These are phyloP conservation scores for Dendrocalamus latiflorus DNA, from an alignment of 202 grass and related monocot genomes.

Conservation along the genomic window DNA sequence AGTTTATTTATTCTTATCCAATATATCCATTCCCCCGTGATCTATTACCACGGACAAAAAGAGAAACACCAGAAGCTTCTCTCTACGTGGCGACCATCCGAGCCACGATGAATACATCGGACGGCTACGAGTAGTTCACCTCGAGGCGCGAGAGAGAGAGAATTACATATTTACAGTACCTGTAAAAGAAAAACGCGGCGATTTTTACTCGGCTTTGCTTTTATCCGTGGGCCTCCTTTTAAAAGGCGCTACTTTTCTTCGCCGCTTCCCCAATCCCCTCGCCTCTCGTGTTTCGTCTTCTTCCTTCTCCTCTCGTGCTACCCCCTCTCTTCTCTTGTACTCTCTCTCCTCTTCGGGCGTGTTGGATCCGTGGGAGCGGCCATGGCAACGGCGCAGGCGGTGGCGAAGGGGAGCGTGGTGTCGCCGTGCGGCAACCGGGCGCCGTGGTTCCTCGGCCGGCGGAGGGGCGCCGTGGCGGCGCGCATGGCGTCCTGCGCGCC, in stretches of 20 bases:
- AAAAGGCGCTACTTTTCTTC: slow-evolving; percentile 38
- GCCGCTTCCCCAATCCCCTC: slow-evolving; percentile 27
- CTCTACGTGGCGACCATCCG: neutral
- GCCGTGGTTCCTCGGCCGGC: slow-evolving; percentile 12
- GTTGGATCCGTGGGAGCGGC: neutral
- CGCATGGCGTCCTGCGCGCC: too few species aligned
- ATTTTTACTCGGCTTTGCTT: slow-evolving; percentile 25
- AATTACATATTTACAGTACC: neutral
- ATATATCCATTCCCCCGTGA: slow-evolving; percentile 21
- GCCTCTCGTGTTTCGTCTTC: neutral
- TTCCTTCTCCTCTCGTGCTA: neutral
- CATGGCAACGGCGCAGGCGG: slow-evolving; percentile 39
- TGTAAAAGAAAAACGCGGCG: neutral
- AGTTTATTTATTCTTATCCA: slow-evolving; percentile 39
- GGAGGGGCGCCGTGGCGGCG: slow-evolving; percentile 37
- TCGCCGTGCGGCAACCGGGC: slow-evolving; percentile 16
- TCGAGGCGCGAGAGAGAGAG: neutral
- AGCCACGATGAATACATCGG: neutral
- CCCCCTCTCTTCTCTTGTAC: too few species aligned
- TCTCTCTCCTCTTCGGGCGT: neutral
- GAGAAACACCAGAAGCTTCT: neutral
- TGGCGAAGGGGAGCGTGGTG: slow-evolving; percentile 38
- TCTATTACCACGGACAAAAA: neutral
- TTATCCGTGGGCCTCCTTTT: slow-evolving; percentile 41
- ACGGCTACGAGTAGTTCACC: neutral